These are phyloP conservation scores for Zygotorulaspora florentina DNA, from an alignment of 805 yeast genomes.

Conservation along the genomic window DNA sequence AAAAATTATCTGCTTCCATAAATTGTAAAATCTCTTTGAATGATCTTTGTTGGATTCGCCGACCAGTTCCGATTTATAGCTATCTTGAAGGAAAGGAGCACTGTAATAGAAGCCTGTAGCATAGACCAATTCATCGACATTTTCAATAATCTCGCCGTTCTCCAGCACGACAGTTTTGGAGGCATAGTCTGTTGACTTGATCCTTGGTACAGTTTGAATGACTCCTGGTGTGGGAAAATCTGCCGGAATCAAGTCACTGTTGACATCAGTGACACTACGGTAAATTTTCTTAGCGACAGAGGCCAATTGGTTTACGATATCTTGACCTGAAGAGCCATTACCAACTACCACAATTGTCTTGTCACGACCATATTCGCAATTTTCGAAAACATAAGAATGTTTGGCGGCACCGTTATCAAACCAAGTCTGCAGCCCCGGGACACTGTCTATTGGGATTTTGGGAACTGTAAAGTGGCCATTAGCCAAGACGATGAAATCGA, in stretches of 20 bases:
- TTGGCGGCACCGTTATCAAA: slow-evolving; percentile 30
- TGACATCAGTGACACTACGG: slow-evolving; percentile 59
- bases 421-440: slow-evolving; percentile 40
- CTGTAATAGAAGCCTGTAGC: slow-evolving; percentile 52
- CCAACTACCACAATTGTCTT: slow-evolving; percentile 40
- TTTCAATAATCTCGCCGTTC: slow-evolving; percentile 30
- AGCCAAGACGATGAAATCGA: slow-evolving; percentile 41
- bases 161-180: slow-evolving; percentile 29
- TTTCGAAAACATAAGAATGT: slow-evolving; percentile 41
- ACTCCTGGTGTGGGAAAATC: slow-evolving; percentile 6
- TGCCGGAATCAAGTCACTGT: slow-evolving; percentile 26
- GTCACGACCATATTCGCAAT: slow-evolving; percentile 31
- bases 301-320: slow-evolving; percentile 41
- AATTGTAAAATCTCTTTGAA: slow-evolving; percentile 40
- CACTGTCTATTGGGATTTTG: slow-evolving; percentile 32
- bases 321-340: slow-evolving; percentile 42
- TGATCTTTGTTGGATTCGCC: slow-evolving; percentile 8
- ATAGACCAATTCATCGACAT: slow-evolving; percentile 41
- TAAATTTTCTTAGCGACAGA: slow-evolving; percentile 30
- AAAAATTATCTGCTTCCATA: slow-evolving; percentile 59
- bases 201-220: slow-evolving; percentile 26
- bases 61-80: slow-evolving; percentile 22
- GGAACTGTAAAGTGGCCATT: slow-evolving; percentile 45
- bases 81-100: slow-evolving; percentile 39
- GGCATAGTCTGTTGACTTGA: slow-evolving; percentile 27